Evolutionary conservation across 371 early-diverging fungal genomes (phyloP), one percentile per base, ranked within the genome.

Genomic region (Mortierella sp.): DNA sequence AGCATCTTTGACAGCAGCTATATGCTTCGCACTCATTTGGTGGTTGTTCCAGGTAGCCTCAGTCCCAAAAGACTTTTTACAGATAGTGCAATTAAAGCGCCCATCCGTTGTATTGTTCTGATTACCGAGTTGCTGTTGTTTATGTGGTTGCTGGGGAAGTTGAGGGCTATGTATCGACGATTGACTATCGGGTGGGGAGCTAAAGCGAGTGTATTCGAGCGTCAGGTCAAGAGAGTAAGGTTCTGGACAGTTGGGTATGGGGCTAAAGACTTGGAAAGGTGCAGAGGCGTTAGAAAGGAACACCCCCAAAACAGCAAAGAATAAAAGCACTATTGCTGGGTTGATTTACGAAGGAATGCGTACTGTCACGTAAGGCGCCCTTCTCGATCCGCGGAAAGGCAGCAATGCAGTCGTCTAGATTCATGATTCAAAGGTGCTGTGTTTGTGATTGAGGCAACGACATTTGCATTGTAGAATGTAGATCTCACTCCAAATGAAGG

Each of bases 41-140:
- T 83, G 83, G 11, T 64, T 83, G 59, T 74, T 70, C 78, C 78
- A 83, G 0, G 83, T 83, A 5, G 83, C 83, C 37, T 78, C 79
- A 2, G 75, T 70, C 5, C 75, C 72, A 63, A 83, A 83, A 0
- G 78, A 77, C 45, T 83, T 83, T 60, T 75, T 78, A 68, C 83
- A 83, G 1, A 70, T 66, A 5, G 62, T 16, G 49, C 83, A 83
- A 43, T 78, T 75, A 52, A 69, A 72, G 2, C 72, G 65, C 16
- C 47, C 66, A 20, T 74, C 75, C 0, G 61, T 0, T 60, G 54
- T 60, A n/a, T 28, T 59, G 65, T 18, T 57, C 14, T 43, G 47
- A 61, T 39, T 39, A 26, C 35, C 30, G 35, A 40, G 60, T 60
- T 47, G 68, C n/a, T 51, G 72, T n/a, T 64, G 62, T 43, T 51